A percentile compares a stretch with the other conserved stretches of the same genome.
These are phyloP conservation scores for Talaromyces thailandensis DNA, from an alignment of 495 filamentous ascomycete species.

Conservation along the genomic window DNA sequence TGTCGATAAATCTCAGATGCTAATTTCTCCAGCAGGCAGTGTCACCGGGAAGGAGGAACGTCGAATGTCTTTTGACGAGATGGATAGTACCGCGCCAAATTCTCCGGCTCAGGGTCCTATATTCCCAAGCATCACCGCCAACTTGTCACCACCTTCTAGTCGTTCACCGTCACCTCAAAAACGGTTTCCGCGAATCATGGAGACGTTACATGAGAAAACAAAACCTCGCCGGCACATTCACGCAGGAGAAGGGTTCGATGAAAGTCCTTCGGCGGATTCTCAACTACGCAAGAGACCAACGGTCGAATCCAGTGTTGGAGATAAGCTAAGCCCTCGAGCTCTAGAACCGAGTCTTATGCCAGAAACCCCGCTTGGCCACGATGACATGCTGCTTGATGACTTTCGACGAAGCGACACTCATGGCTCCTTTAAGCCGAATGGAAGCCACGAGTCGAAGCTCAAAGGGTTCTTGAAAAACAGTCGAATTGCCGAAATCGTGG, in stretches of 20 bases:
- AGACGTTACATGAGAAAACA: constrained; percentile 32
- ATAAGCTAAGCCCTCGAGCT: constrained; percentile 5
- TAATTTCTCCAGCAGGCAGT: constrained; percentile 28
- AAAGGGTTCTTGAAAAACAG: constrained; percentile 47
- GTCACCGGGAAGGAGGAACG: constrained; percentile 24
- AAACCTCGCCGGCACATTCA: constrained; percentile 28
- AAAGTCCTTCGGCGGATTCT: constrained; percentile 14
- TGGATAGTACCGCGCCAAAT: constrained; percentile 38
- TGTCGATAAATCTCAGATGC: not conserved
- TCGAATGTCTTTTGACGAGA: constrained; percentile 37
- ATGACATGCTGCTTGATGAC: constrained; percentile 15
- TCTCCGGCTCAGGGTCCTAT: constrained; percentile 35
- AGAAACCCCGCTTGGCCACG: constrained; percentile 19
- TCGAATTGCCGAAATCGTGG: constrained; percentile 44
- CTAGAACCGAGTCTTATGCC: constrained; percentile 26
- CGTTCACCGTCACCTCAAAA: constrained; percentile 44
- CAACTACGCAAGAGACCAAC: constrained; percentile 11
- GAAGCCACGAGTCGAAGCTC: constrained; percentile 29
- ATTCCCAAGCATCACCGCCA: constrained; percentile 49
- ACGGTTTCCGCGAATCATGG: constrained; percentile 34
- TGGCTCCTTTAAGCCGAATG: constrained; percentile 17
- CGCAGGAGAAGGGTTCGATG: constrained; percentile 13
- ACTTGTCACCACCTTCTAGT: constrained; percentile 44
- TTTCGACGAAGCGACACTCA: constrained; percentile 11
- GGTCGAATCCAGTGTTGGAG: not conserved